phyloP scores from a whole-genome alignment of 2,329 filamentous ascomycete genomes.

The Mycosphaerella arachidis region DNA sequence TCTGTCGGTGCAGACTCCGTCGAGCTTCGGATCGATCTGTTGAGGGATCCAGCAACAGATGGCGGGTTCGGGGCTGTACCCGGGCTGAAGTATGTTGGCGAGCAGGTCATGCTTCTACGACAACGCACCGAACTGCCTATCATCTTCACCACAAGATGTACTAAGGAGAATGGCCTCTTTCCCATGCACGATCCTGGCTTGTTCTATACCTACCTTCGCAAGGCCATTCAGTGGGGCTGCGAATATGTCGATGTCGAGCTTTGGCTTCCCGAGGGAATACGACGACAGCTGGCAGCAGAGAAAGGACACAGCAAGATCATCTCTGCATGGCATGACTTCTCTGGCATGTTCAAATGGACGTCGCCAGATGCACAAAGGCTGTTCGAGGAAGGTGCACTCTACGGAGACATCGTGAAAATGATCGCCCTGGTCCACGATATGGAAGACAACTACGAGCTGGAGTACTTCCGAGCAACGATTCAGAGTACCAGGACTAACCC shows the following conservation, averaged over 20 bases:
- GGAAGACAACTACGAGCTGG: constrained; percentile 84
- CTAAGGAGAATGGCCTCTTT: constrained; percentile 75
- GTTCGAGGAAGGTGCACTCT: constrained; percentile 66
- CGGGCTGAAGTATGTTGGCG: constrained; percentile 76
- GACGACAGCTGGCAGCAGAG: constrained; percentile 61
- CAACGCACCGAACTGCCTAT: constrained; percentile 85
- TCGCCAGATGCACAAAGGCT: constrained; percentile 66
- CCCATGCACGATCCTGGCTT: constrained; percentile 74
- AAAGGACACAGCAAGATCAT: constrained; percentile 80
- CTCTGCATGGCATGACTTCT: constrained; percentile 89
- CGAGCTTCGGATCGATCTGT: constrained; percentile 76
- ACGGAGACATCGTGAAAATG: constrained; percentile 75
- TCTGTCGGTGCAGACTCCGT: constrained; percentile 83
- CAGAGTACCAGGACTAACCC: constrained; percentile 65
- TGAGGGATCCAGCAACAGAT: constrained; percentile 65
- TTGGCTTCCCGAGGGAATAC: constrained; percentile 75
- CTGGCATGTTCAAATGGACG: constrained; percentile 77
- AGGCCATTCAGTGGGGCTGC: constrained; percentile 82
- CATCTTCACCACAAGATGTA: constrained; percentile 81
- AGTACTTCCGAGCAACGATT: constrained; percentile 79
- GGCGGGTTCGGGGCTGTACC: constrained; percentile 62
- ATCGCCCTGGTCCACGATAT: constrained; percentile 76
- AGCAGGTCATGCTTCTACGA: constrained; percentile 78
- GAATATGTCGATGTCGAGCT: constrained; percentile 88
- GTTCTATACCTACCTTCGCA: constrained; percentile 74